Base-by-base conservation (phyloP, 1,284 basidiomycete genomes). In the Trichosporon inkin region DNA sequence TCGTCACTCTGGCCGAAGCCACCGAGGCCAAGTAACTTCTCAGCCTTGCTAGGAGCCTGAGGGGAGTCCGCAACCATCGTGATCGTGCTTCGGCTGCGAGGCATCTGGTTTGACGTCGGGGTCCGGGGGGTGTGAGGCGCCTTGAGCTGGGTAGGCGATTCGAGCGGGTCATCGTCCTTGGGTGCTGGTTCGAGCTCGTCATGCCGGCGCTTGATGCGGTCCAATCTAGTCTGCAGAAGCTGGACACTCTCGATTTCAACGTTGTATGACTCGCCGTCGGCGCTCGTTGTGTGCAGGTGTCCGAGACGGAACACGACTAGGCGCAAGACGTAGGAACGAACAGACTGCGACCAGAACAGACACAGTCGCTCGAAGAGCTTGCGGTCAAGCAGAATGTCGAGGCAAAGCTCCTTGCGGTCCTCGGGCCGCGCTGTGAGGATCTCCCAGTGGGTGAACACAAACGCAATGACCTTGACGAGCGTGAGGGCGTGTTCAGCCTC, bases 361-460 rank as follows among this genome's bases (percentile, higher is more conserved):
- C 80, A 70, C 24, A 82, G 68, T 16, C 81, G 70, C 61, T 80
- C 74, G 64, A 82, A 82, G 36, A 81, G 60, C 35, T 68, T 68
- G 53, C 75, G 76, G 53, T 80, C 70, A 47, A 82, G 71, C 51
- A 82, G 65, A 47, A 82, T 65, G 20, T 77, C 72, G 51, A 80
- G 66, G 62, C 81, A 81, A 37, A 82, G 69, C 55, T 77, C 79
- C 28, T 71, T 71, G 11, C 81, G 71, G 62, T 81, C 79, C 40
- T 73, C 73, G 0, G 73, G 60, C 10, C 73, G 58, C 7, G 77
- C 68, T 8, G 79, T 81, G 52, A 82, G 71, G n/a, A 79, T 78
- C 60, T 82, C 81, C 70, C 80, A 82, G 64, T 81, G 80, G 4
- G 80, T 79, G 62, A 81, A 82, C 14, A 82, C 69, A 60, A 81